Evolutionary conservation across 1,284 basidiomycete species (phyloP), one percentile per base, ranked within the genome.

Genomic region (Trametes versicolor): DNA sequence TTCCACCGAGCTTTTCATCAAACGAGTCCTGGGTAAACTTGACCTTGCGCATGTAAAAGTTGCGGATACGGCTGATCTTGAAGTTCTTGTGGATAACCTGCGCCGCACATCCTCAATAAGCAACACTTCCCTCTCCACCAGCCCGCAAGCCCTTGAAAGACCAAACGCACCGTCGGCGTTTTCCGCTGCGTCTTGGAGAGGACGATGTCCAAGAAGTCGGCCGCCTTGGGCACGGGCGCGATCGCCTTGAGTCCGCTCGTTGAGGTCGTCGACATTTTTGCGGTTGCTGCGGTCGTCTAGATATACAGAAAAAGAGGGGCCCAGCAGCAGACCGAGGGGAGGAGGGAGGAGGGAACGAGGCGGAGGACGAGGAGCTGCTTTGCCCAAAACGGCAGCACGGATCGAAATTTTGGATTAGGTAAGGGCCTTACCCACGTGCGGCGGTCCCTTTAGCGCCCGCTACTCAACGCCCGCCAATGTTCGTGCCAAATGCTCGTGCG

Each of bases 11-110:
- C 79, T 99, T 98, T 81, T 99, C 97, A 71, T 97, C 96, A 73
- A 99, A 99, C 17, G 94, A 88, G 77, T 99, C 96, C 79, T 99
- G 97, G 1, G 97, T 98, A 80, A 99, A 99, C 82, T 98, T 99
- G 81, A 99, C 97, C 81, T 99, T 99, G 78, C 97, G 91, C 97
- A 99, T 98, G 81, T 99, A 98, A 79, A 98, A 94, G 72, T 93
- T 91, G 63, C 95, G 88, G 77, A 96, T 97, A 61, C 96, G 90
- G 68, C 94, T 95, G 78, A 99, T 99, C 85, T 99, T 99, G 86
- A 98, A 98, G 84, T 98, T 99, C 85, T 96, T 96, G 80, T 97
- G 96, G 75, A 98, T 97, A 72, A 95, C 92, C 92, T 94, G 67
- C 49, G 43, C 19, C 27, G 48, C 36, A 55, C 47, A 34, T 10